phyloP scores from a whole-genome alignment of 805 yeast genomes.

The Candida namnaoensis region DNA sequence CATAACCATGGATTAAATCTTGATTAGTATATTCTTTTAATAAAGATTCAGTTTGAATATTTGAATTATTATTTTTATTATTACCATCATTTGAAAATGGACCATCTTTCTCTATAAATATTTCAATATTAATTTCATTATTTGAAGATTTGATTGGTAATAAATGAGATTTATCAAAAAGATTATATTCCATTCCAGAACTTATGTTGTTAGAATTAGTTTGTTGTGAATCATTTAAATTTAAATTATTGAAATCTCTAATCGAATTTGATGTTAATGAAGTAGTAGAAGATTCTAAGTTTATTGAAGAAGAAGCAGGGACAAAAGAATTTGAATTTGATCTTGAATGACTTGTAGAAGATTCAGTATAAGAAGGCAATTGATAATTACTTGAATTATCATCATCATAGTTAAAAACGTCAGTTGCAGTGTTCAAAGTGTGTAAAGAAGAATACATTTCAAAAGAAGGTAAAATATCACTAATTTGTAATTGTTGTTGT shows the following conservation, averaged over 20 bases:
- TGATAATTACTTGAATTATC: slow-evolving; percentile 9
- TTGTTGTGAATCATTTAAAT: too few species aligned
- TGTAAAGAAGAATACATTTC: slow-evolving; percentile 51
- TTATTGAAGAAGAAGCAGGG: neutral
- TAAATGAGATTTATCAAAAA: slow-evolving; percentile 41
- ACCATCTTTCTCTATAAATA: slow-evolving; percentile 41
- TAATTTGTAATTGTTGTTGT: slow-evolving; percentile 5
- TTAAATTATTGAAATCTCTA: too few species aligned
- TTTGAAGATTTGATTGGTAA: slow-evolving; percentile 29
- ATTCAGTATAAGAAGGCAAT: slow-evolving; percentile 7
- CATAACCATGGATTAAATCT: slow-evolving; percentile 56
- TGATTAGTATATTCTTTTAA: slow-evolving; percentile 56
- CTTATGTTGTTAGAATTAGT: neutral
- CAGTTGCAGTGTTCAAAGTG: slow-evolving; percentile 25
- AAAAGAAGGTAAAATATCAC: slow-evolving; percentile 60
- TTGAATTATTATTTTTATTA: slow-evolving; percentile 1
- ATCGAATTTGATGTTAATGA: too few species aligned
- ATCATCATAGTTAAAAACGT: slow-evolving; percentile 23
- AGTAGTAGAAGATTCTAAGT: too few species aligned
- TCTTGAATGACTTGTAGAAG: neutral
- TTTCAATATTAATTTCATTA: slow-evolving; percentile 35
- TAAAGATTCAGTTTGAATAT: slow-evolving; percentile 18
- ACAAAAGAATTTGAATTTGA: neutral
- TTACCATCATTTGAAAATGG: slow-evolving; percentile 30
- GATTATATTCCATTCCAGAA: slow-evolving; percentile 27